These are phyloP conservation scores for Fraxinus americana DNA, from an alignment of 257 asterid species.

Conservation along the genomic window DNA sequence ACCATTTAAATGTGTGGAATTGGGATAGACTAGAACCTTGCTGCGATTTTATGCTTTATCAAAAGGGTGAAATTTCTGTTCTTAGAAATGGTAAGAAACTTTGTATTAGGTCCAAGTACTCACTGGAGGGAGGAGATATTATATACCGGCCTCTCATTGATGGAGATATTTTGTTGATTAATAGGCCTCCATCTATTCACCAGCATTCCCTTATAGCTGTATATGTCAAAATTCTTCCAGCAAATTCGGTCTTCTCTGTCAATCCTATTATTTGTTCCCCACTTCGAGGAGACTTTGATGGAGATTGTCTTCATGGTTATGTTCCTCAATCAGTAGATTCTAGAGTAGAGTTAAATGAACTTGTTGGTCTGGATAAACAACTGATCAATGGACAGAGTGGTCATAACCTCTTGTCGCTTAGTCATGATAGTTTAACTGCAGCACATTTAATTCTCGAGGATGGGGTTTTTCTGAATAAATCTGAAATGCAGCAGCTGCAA, in stretches of 20 bases:
- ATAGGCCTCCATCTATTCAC: constrained; percentile 95
- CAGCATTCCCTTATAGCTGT: constrained; percentile 89
- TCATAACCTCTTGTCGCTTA: constrained; percentile 66
- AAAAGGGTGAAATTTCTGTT: constrained; percentile 50
- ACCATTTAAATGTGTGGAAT: constrained; percentile 60
- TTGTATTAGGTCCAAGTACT: constrained; percentile 54
- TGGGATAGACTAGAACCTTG: constrained; percentile 60
- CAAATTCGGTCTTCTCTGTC: constrained; percentile 57
- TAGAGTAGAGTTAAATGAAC: constrained; percentile 80
- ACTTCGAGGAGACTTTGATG: constrained; percentile 94
- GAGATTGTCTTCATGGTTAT: constrained; percentile 94
- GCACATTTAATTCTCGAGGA: constrained; percentile 73
- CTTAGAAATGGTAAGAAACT: constrained; percentile 56
- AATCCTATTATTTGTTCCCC: constrained; percentile 91
- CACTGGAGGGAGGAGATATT: constrained; percentile 70
- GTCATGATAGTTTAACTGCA: constrained; percentile 91
- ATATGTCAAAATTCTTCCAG: constrained; percentile 75
- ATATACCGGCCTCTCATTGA: constrained; percentile 70
- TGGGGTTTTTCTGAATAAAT: constrained; percentile 58
- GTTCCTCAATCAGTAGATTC: constrained; percentile 81
- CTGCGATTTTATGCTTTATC: constrained; percentile 56
- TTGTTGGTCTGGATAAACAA: constrained; percentile 68
- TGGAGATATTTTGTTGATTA: constrained; percentile 82
- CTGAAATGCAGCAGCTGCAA: constrained; percentile 89
- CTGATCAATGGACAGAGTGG: constrained; percentile 81